Percentiles rank a stretch among this genome's conserved stretches.
phyloP scores from a whole-genome alignment of 148 eudicot species.

The Cornus florida region DNA sequence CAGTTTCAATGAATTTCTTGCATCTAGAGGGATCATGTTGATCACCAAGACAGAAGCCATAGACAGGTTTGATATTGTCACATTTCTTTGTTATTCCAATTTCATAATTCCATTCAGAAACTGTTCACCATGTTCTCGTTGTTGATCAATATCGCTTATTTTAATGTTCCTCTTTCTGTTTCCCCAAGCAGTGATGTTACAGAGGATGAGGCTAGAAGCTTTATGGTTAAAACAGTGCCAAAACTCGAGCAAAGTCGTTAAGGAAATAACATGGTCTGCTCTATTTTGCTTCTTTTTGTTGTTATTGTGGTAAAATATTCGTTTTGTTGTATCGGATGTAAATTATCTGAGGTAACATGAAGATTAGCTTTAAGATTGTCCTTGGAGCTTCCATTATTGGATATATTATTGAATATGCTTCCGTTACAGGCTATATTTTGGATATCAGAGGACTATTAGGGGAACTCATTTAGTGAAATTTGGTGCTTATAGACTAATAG shows the following conservation, averaged over 20 bases:
- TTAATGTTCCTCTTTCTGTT: neutral
- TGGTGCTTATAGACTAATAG: no score
- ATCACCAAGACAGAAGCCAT: constrained; percentile 78
- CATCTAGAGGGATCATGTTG: constrained; percentile 53
- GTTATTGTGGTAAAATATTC: neutral
- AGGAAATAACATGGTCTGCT: neutral
- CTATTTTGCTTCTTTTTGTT: neutral
- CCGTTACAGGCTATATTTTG: neutral
- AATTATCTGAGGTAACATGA: neutral
- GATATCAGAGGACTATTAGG: neutral
- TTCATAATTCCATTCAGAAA: neutral
- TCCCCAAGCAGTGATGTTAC: constrained; percentile 54
- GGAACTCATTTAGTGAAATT: neutral
- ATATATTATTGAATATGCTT: no score
- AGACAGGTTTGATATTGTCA: constrained; percentile 59
- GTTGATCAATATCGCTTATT: neutral
- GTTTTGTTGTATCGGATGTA: neutral
- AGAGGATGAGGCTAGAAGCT: constrained; percentile 57
- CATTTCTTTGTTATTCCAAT: neutral
- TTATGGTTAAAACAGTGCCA: constrained; percentile 33
- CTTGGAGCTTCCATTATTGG: neutral
- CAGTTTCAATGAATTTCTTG: constrained; percentile 58
- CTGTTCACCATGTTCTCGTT: neutral
- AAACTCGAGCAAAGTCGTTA: constrained; percentile 22
- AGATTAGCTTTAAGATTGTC: neutral